Evolutionary conservation across 2,329 filamentous ascomycete species (phyloP), one percentile per base, ranked within the genome.

Genomic region (Ciborinia camelliae): DNA sequence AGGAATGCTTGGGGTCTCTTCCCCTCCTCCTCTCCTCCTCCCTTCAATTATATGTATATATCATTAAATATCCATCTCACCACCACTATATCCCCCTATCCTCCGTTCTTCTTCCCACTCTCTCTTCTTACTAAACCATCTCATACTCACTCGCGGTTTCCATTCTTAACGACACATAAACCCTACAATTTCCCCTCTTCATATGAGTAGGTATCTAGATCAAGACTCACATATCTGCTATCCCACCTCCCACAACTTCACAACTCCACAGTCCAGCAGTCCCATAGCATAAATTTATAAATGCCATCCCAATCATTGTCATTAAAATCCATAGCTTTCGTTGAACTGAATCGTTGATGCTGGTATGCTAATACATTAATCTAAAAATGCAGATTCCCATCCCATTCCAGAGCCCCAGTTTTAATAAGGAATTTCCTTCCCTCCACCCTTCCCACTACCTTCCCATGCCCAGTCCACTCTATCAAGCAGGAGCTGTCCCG

Each of bases 401-500:
- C 12, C 39, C 26, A 30, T 43, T 14, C 15, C 23, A 23, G 20
- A 58, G 14, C 15, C 26, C 39, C 41, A n/a, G 15, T 32, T 43
- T 26, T 9, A 58, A 58, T 58, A 41, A 45, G 45, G 41, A 58
- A 58, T 58, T 47, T 47, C 14, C 9, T 53, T 35, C 30, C 48
- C 26, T 43, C 28, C 15, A 47, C 15, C 41, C 41, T 37, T 35
- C 30, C 28, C 35, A 12, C 35, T 37, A 37, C 41, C 9, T n/a
- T 60, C 30, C 9, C 26, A 12, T 9, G 4, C 35, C 12, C n/a
- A 62, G 28, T n/a, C 50, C n/a, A 9, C 14, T 9, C 5, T 15
- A 41, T 45, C 32, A 63, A 63, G 60, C 50, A 47, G 43, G 60
- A 28, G 60, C 50, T 10, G 60, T 63, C 7, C 60, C 60, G 1